Evolutionary conservation across 148 eudicot genomes (phyloP).

Genomic region (Rhododendron vialii): DNA sequence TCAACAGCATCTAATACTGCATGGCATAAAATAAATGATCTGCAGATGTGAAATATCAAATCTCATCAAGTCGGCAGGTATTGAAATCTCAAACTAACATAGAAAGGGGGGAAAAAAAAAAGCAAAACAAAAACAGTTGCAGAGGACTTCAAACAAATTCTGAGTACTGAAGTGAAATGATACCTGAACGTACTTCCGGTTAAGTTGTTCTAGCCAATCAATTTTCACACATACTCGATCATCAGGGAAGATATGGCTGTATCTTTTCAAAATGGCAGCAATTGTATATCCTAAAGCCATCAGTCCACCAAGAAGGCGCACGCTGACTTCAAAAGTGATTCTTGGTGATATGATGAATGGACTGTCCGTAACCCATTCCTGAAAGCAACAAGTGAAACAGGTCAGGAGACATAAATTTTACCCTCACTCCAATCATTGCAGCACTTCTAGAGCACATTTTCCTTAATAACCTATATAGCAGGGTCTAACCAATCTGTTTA

Average conservation of each 20-base stretch:
- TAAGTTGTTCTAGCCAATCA: slow-evolving; percentile 93
- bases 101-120: background rate
- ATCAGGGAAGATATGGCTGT: slow-evolving; percentile 79
- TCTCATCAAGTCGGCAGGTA: slow-evolving; percentile 6
- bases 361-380: slow-evolving; percentile 98
- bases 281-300: slow-evolving; percentile 98
- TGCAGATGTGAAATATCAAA: background rate
- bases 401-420: slow-evolving; percentile 6
- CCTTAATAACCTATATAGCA: background rate
- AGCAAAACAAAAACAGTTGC: background rate
- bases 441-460: background rate
- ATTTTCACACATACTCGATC: slow-evolving; percentile 75
- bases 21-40: background rate
- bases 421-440: background rate
- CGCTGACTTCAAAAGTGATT: slow-evolving; percentile 95
- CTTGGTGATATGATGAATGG: slow-evolving; percentile 98
- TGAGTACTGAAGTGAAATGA: background rate
- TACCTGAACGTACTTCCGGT: slow-evolving; percentile 92
- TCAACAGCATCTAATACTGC: background rate
- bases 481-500: background rate
- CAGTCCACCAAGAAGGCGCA: slow-evolving; percentile 94
- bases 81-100: background rate
- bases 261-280: slow-evolving; percentile 87
- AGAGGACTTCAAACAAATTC: background rate
- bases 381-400: slow-evolving; percentile 34